Percentiles rank a stretch among this genome's conserved stretches.
Conservation (phyloP, 2,329 filamentous ascomycete species). For the Colletotrichum eleusines region DNA sequence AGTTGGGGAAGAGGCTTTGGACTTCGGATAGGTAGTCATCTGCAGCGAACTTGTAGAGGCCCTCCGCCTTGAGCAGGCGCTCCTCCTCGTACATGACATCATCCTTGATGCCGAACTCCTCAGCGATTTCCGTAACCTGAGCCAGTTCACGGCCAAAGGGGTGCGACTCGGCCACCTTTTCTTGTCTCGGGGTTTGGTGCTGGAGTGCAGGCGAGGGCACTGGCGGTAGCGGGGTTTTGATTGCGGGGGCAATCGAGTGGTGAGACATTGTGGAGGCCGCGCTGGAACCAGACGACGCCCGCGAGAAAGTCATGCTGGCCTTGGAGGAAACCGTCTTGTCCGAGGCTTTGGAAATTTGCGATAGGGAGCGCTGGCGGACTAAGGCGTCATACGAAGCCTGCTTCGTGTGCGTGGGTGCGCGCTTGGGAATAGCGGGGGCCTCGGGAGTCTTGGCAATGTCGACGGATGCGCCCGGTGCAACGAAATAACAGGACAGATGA, state of each 20-base stretch:
- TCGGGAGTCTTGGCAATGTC: conserved; percentile 56
- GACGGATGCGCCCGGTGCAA: conserved; percentile 62
- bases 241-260: conserved; percentile 48
- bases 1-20: conserved; percentile 72
- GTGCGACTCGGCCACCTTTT: conserved; percentile 61
- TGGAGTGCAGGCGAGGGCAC: conserved; percentile 52
- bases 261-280: conserved; percentile 62
- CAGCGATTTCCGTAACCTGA: conserved; percentile 91
- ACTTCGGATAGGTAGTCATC: conserved; percentile 90
- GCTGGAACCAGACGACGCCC: conserved; percentile 68
- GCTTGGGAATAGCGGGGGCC: conserved; percentile 73
- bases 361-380: conserved; percentile 73
- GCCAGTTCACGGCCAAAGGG: conserved; percentile 92
- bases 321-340: conserved; percentile 67
- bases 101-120: conserved; percentile 79
- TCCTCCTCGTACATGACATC: conserved; percentile 80
- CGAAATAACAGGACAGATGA: conserved; percentile 76
- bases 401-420: conserved; percentile 90
- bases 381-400: conserved; percentile 81
- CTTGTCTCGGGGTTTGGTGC: conserved; percentile 49
- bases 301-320: conserved; percentile 65
- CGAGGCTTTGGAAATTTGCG: conserved; percentile 68
- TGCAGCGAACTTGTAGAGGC: conserved; percentile 79
- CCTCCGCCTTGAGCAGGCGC: conserved; percentile 74
- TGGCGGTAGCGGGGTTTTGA: conserved; percentile 48